A percentile compares a stretch with the other conserved stretches of the same genome.
Conservation (phyloP, 2,329 filamentous ascomycete genomes). For the Fusarium avenaceum region DNA sequence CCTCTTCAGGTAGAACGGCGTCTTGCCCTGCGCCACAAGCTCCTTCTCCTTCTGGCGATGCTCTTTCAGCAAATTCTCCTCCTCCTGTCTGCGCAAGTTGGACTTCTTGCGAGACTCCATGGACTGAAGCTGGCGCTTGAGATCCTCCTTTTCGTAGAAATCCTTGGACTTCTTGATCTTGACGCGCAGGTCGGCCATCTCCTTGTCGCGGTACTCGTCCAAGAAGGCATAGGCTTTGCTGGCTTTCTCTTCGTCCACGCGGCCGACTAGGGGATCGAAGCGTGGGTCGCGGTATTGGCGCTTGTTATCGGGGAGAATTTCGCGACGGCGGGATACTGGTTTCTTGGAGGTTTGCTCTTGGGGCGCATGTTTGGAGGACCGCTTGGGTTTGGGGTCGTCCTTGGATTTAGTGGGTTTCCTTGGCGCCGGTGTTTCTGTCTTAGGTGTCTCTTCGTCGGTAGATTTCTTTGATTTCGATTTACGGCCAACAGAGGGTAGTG, state of each 20-base stretch:
- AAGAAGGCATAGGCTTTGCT: constrained; percentile 88
- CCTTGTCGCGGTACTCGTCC: constrained; percentile 85
- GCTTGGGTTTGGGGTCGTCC: constrained; percentile 51
- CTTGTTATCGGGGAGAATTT: constrained; percentile 70
- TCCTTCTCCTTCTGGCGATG: constrained; percentile 89
- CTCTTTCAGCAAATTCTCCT: constrained; percentile 76
- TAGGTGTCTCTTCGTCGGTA: constrained; percentile 36
- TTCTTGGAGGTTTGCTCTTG: constrained; percentile 84
- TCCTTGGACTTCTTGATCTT: constrained; percentile 77
- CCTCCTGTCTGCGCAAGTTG: constrained; percentile 76
- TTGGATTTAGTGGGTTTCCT: constrained; percentile 55
- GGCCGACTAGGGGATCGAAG: constrained; percentile 76
- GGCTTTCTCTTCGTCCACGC: constrained; percentile 69
- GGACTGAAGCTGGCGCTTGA: constrained; percentile 80
- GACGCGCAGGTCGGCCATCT: constrained; percentile 80
- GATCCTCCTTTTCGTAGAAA: constrained; percentile 71
- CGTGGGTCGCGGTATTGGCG: constrained; percentile 85
- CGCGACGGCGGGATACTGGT: constrained; percentile 84
- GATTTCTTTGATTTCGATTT: constrained; percentile 49
- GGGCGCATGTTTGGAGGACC: constrained; percentile 88
- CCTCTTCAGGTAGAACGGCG: constrained; percentile 93
- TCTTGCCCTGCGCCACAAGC: constrained; percentile 87
- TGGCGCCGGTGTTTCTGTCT: constrained; percentile 47
- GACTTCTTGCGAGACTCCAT: constrained; percentile 85
- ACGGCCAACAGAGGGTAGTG: constrained; percentile 60